These are phyloP conservation scores for Curvularia eragrostidis DNA, from an alignment of 2,329 filamentous ascomycete genomes.

Conservation along the genomic window DNA sequence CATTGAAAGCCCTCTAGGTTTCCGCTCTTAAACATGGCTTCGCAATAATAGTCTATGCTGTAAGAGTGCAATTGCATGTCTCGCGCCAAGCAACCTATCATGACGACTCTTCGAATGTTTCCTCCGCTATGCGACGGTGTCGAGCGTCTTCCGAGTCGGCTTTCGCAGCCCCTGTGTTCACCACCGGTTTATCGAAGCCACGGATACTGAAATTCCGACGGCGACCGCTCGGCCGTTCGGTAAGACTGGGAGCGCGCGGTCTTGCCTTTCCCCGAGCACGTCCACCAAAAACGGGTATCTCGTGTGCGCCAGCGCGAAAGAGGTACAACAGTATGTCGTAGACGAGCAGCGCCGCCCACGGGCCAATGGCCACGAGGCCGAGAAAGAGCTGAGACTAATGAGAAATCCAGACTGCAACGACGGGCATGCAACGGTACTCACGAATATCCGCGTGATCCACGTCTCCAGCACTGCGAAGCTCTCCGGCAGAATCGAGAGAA, in stretches of 20 bases:
- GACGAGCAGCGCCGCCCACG: slow-evolving; percentile 65
- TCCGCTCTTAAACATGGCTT: slow-evolving; percentile 2
- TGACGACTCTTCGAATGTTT: slow-evolving; percentile 18
- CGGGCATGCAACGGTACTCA: slow-evolving; percentile 49
- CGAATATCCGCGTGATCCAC: slow-evolving; percentile 68
- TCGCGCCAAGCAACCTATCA: background rate
- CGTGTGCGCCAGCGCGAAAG: slow-evolving; percentile 64
- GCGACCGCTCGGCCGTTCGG: slow-evolving; percentile 62
- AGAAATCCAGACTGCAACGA: slow-evolving; percentile 1
- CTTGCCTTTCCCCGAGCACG: slow-evolving; percentile 65
- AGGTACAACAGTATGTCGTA: slow-evolving; percentile 70
- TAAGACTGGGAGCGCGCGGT: slow-evolving; percentile 68
- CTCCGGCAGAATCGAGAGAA: slow-evolving; percentile 69
- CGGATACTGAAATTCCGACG: slow-evolving; percentile 53
- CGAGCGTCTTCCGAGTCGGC: slow-evolving; percentile 38
- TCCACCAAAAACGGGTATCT: slow-evolving; percentile 67
- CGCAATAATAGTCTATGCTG: background rate
- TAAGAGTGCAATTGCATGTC: background rate
- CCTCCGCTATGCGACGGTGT: slow-evolving; percentile 34
- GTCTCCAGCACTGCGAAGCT: slow-evolving; percentile 64
- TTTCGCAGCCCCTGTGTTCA: slow-evolving; percentile 26
- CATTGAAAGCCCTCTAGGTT: background rate
- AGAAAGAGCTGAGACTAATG: slow-evolving; percentile 62
- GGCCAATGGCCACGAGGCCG: slow-evolving; percentile 65
- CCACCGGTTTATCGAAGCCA: slow-evolving; percentile 27